Evolutionary conservation across 2,329 filamentous ascomycete genomes (phyloP), one percentile per base, ranked within the genome.

Genomic region (Scedosporium apiospermum): DNA sequence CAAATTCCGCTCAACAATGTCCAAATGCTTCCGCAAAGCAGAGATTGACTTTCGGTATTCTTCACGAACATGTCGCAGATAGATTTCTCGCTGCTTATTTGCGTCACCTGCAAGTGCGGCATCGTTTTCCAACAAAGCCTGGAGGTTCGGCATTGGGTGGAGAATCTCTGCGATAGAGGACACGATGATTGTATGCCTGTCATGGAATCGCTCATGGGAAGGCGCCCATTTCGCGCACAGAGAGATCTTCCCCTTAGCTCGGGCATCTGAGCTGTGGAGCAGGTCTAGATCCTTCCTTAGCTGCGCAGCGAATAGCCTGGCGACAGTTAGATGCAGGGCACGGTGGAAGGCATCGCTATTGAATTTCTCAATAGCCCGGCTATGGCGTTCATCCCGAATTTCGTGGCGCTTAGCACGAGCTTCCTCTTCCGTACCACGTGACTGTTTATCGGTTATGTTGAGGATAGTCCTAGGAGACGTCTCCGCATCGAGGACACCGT

Each of bases 171-270:
- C 80, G 62, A 87, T 85, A 12, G 80, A 78, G 57, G 79, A 82
- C 38, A 80, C 75, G 64, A 87, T 76, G 65, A 80, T 79, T 2
- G 84, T 86, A 65, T 84, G 79, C 65, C 79, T 78, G 69, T 87
- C 84, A 66, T 86, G 83, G 65, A 83, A 82, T 44, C 74, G 76
- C 41, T 78, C 77, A 18, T 79, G 75, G 0, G 79, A 78, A 1
- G 84, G 84, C 1, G 83, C 81, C 84, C 84, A 87, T 65, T 87
- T 87, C 2, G 77, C 82, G 62, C 81, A 83, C 0, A 86, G 76
- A 0, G 82, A 84, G 62, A 86, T 77, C 14, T 69, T 70, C 27
- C 73, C 74, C 66, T 76, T 74, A 6, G 76, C 75, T 53, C 74
- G 72, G 16, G 72, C 67, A 34, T 79, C 73, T 9, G 69, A 68